A percentile compares a stretch with the other conserved stretches of the same genome.
phyloP scores from a whole-genome alignment of 257 asterid genomes.

The Apocynum venetum region DNA sequence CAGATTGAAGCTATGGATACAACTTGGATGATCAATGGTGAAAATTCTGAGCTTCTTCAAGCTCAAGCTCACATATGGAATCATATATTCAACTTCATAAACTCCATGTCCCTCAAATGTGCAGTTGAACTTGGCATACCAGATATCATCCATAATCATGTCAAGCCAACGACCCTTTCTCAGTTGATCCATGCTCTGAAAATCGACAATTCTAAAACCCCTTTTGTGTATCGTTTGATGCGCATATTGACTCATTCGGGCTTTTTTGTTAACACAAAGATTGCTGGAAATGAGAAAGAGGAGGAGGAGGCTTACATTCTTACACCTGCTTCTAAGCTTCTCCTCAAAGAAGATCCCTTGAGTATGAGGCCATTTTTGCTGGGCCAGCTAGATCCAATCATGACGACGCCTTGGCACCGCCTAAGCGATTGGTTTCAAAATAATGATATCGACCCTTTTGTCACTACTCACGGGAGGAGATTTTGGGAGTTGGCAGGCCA shows the following conservation, averaged over 20 bases:
- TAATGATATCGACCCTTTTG: conserved; percentile 13
- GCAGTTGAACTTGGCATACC: conserved; percentile 34
- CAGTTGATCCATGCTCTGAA: conserved; percentile 16
- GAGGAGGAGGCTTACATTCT: conserved; percentile 9
- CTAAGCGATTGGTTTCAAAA: conserved; percentile 25
- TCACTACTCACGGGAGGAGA: conserved; percentile 10
- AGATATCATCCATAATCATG: conserved; percentile 26
- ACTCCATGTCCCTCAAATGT: conserved; percentile 29
- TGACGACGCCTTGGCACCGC: conserved; percentile 15
- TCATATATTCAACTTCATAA: conserved; percentile 27
- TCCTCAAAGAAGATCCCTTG: conserved; percentile 15
- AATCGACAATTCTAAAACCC: conserved; percentile 15
- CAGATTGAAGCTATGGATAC: too few relatives aligned
- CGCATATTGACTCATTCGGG: conserved; percentile 25
- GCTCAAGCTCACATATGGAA: conserved; percentile 38
- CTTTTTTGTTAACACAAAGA: conserved; percentile 13
- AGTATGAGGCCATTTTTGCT: neutral
- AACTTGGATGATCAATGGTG: neutral
- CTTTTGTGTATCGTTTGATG: conserved; percentile 25
- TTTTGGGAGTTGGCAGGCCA: conserved; percentile 20
- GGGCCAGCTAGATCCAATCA: conserved; percentile 2
- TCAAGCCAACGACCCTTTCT: conserved; percentile 23
- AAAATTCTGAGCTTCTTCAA: conserved; percentile 4
- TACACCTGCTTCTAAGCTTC: conserved; percentile 23
- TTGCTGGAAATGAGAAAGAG: neutral